Evolutionary conservation across 2,329 filamentous ascomycete species (phyloP).

Genomic region (Pleomassaria siparia): DNA sequence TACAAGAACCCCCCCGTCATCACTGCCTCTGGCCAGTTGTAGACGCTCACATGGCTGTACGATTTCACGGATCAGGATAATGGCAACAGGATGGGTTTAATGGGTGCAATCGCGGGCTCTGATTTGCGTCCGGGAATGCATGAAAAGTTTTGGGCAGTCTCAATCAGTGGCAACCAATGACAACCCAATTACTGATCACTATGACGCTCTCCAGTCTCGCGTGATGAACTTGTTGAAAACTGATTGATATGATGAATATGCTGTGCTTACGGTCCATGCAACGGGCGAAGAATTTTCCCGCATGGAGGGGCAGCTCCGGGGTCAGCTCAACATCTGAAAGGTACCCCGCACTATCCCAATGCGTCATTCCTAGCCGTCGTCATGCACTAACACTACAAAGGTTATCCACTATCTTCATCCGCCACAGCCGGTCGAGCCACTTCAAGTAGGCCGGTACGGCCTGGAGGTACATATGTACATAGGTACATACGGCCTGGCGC

Average conservation of each 20-base stretch:
- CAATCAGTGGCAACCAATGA: conserved; percentile 22
- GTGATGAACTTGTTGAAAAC: background rate
- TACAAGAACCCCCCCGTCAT: conserved; percentile 57
- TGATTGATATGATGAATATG: background rate
- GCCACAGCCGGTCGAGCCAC: background rate
- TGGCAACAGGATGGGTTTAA: conserved; percentile 9
- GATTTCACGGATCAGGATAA: conserved; percentile 9
- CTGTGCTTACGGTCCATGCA: background rate
- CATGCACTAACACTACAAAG: conserved; percentile 1
- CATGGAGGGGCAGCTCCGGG: conserved; percentile 26
- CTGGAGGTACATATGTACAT: too few relatives aligned
- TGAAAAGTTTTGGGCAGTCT: conserved; percentile 10
- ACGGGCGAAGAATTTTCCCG: conserved; percentile 18
- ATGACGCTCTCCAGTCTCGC: background rate
- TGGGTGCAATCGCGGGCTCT: conserved; percentile 8
- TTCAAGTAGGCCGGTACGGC: background rate
- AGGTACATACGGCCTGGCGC: too few relatives aligned
- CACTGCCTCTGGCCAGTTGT: conserved; percentile 51
- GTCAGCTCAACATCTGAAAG: conserved; percentile 16
- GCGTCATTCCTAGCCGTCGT: conserved; percentile 9
- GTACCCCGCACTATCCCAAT: conserved; percentile 28
- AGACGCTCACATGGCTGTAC: conserved; percentile 26
- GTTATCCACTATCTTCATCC: background rate
- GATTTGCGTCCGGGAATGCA: background rate
- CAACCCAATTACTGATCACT: conserved; percentile 18